These are phyloP conservation scores for Lactarius pseudohatsudake DNA, from an alignment of 768 basidiomycete species.

Conservation along the genomic window DNA sequence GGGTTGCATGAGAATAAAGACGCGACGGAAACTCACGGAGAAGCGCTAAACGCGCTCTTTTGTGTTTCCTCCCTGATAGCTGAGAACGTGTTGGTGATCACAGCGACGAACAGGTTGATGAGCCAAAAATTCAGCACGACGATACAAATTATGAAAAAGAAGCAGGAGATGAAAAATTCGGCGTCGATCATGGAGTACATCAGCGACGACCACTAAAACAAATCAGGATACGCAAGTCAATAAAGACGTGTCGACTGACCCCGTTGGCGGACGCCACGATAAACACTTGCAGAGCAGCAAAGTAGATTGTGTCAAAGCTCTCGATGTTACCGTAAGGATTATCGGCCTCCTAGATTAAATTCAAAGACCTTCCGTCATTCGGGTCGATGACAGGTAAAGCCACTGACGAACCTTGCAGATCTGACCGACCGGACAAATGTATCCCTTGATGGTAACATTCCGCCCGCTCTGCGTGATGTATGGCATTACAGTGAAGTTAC, in stretches of 20 bases:
- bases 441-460: slow-evolving; percentile 62
- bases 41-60: slow-evolving; percentile 90
- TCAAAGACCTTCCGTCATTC: background rate
- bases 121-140: slow-evolving; percentile 93
- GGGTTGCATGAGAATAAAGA: background rate
- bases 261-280: slow-evolving; percentile 79
- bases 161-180: slow-evolving; percentile 83
- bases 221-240: background rate
- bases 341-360: slow-evolving; percentile 47
- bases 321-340: slow-evolving; percentile 68
- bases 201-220: slow-evolving; percentile 62
- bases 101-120: slow-evolving; percentile 90
- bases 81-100: slow-evolving; percentile 92
- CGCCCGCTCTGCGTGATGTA: slow-evolving; percentile 45
- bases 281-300: slow-evolving; percentile 77
- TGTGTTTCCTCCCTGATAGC: slow-evolving; percentile 84
- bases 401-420: slow-evolving; percentile 60
- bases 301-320: slow-evolving; percentile 89
- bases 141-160: slow-evolving; percentile 84
- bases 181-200: slow-evolving; percentile 92
- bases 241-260: slow-evolving; percentile 43
- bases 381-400: background rate
- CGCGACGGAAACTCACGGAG: slow-evolving; percentile 48
- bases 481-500: slow-evolving; percentile 45
- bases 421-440: slow-evolving; percentile 85